A percentile compares a stretch with the other conserved stretches of the same genome.
Conservation (phyloP, 2,329 filamentous ascomycete genomes). For the Fusarium bulbicola region DNA sequence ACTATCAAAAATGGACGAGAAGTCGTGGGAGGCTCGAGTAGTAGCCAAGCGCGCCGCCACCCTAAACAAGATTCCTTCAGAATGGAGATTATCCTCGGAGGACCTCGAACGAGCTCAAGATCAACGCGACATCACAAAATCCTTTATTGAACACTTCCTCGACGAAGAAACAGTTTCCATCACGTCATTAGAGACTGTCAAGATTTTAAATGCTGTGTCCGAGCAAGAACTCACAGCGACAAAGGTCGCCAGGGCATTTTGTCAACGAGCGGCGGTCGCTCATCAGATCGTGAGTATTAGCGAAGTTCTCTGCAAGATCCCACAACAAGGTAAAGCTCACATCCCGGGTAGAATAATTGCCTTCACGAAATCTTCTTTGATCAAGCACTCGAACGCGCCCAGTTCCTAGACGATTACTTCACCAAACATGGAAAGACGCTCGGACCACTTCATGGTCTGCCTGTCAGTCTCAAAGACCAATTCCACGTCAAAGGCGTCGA, state of each 20-base stretch:
- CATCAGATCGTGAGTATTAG: conserved; percentile 59
- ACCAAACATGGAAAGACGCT: background rate
- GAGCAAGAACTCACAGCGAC: conserved; percentile 30
- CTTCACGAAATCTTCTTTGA: conserved; percentile 35
- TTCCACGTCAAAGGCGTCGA: conserved; percentile 66
- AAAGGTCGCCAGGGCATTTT: conserved; percentile 61
- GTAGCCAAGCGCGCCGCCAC: conserved; percentile 28
- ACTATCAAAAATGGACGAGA: background rate
- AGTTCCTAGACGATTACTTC: conserved; percentile 19
- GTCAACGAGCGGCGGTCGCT: conserved; percentile 58
- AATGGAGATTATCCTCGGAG: conserved; percentile 30
- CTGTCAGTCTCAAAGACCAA: conserved; percentile 60
- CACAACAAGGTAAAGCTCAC: conserved; percentile 42
- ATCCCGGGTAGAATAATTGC: conserved; percentile 17
- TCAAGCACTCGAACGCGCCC: conserved; percentile 22
- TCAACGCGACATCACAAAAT: conserved; percentile 24
- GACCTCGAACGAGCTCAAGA: conserved; percentile 21
- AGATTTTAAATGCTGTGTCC: background rate
- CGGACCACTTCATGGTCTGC: conserved; percentile 37
- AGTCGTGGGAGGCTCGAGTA: conserved; percentile 22
- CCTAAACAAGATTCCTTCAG: conserved; percentile 22
- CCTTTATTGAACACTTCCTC: conserved; percentile 35
- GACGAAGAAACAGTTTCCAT: background rate
- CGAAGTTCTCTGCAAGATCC: conserved; percentile 50
- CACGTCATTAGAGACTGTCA: conserved; percentile 7